phyloP scores from a whole-genome alignment of 495 filamentous ascomycete species.

The Penicillium verhagenii region DNA sequence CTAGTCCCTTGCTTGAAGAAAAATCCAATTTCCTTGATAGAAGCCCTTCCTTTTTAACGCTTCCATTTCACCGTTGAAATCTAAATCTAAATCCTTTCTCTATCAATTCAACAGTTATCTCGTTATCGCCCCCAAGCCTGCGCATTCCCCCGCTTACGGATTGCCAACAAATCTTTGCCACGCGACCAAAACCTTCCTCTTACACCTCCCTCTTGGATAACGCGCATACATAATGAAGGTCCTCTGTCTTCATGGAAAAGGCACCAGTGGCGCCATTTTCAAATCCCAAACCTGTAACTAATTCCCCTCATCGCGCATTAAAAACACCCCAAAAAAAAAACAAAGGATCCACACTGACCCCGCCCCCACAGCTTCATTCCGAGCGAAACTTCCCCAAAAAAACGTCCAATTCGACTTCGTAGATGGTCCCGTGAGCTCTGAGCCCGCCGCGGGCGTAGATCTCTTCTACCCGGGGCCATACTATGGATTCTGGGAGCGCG shows the following conservation, averaged over 20 bases:
- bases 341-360: slow-evolving; percentile 15
- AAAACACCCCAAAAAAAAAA: neutral
- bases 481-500: slow-evolving; percentile 49
- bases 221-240: slow-evolving; percentile 56
- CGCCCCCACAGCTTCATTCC: slow-evolving; percentile 42
- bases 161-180: neutral
- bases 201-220: too few species aligned
- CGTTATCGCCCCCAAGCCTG: neutral
- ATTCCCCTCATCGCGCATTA: too few species aligned
- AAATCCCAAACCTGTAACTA: slow-evolving; percentile 57
- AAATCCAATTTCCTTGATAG: too few species aligned
- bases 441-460: slow-evolving; percentile 52
- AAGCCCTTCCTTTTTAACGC: neutral
- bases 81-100: too few species aligned
- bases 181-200: neutral
- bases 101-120: neutral
- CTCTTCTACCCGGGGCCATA: slow-evolving; percentile 50
- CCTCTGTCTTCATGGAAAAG: slow-evolving; percentile 63
- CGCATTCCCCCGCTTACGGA: neutral
- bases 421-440: slow-evolving; percentile 46
- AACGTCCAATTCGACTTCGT: slow-evolving; percentile 55
- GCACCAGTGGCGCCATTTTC: slow-evolving; percentile 58
- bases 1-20: neutral
- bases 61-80: neutral
- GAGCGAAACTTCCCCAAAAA: slow-evolving; percentile 31